Base-by-base conservation (phyloP, 257 asterid species). In the Ilex aquifolium region DNA sequence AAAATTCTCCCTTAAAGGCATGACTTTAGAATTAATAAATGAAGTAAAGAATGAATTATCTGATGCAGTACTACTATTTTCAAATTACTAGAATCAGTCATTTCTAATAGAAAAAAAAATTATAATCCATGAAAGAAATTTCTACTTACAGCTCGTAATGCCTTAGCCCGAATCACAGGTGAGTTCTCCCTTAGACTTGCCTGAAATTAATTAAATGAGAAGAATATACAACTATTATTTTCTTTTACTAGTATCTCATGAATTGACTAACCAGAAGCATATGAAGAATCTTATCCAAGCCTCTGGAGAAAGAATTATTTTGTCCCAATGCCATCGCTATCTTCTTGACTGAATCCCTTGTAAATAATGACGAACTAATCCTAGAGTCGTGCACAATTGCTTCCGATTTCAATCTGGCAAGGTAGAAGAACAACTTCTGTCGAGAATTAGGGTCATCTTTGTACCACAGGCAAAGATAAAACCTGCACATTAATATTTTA, bases 141-240 rank as follows among this genome's bases (percentile, higher is more conserved):
- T 70, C 48, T 54, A 75, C 91, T 80, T 83, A 93, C 99, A 75
- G 99, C 96, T 74, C 95, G 84, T 87, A 93, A 71, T 72, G 99
- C 97, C 82, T 90, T 93, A 62, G 97, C 90, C 71, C 99, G 99
- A 68, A 93, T 93, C 52, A 74, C 88, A 50, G 99, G 95, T 56
- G 97, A 81, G 84, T 90, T 87, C 87, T 93, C 99, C 69, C 84
- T 78, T 69, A 93, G 81, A 76, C 97, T 87, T 73, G 97, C 99
- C 99, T 93, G 85, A 54, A 74, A 67, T 72, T 48, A 61, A 54
- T 48, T 30, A 68, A 49, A 63, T 48, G 44, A 68, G 55, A 51
- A 51, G 66, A 66, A 59, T 48, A 57, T 8, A 36, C 8, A 36
- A 36, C 8, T 36, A 36, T 36, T 36, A 2, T 36, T 4, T 36